Percentiles rank a stretch among this genome's conserved stretches.
phyloP scores from a whole-genome alignment of 1,139 yeast genomes.

The Hemisphaericaspora xylanilytica region DNA sequence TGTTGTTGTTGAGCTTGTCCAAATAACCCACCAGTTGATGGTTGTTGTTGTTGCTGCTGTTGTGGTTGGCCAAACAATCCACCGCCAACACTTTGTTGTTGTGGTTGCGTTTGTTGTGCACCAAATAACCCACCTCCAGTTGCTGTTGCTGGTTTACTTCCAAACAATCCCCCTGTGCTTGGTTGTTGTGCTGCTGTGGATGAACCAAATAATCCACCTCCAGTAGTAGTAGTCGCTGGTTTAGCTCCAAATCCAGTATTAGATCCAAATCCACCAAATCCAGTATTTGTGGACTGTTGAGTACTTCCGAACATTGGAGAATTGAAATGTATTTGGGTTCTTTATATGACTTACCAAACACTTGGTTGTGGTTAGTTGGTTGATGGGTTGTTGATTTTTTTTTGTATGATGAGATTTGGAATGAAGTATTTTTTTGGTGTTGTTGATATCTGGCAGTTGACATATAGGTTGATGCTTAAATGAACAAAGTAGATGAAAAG shows the following conservation, averaged over 20 bases:
- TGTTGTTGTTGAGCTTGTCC: conserved; percentile 11
- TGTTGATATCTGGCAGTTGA: background rate
- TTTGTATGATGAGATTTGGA: background rate
- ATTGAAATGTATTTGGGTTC: conserved; percentile 1
- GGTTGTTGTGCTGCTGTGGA: conserved; percentile 4
- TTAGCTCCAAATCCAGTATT: conserved; percentile 20
- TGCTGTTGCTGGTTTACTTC: conserved; percentile 8
- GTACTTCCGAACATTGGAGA: conserved; percentile 19
- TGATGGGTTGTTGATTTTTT: conserved; percentile 1
- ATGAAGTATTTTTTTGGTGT: conserved; percentile 1
- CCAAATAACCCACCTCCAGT: conserved; percentile 16
- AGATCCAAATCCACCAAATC: conserved; percentile 22
- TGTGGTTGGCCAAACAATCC: too few species aligned
- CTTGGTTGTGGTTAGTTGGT: background rate
- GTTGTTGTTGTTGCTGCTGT: too few species aligned
- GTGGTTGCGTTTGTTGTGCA: too few species aligned
- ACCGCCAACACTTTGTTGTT: too few species aligned
- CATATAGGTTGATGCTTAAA: background rate
- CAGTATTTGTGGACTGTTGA: conserved; percentile 13
- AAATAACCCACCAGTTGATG: too few species aligned
- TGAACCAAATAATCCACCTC: conserved; percentile 16
- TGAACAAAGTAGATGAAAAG: background rate
- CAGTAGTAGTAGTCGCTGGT: conserved; percentile 16
- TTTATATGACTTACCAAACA: too few species aligned
- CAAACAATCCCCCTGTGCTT: conserved; percentile 21